Percentiles rank a stretch among this genome's conserved stretches.
Evolutionary conservation across 2,329 filamentous ascomycete species (phyloP).

Genomic region (Fusarium stilboides): DNA sequence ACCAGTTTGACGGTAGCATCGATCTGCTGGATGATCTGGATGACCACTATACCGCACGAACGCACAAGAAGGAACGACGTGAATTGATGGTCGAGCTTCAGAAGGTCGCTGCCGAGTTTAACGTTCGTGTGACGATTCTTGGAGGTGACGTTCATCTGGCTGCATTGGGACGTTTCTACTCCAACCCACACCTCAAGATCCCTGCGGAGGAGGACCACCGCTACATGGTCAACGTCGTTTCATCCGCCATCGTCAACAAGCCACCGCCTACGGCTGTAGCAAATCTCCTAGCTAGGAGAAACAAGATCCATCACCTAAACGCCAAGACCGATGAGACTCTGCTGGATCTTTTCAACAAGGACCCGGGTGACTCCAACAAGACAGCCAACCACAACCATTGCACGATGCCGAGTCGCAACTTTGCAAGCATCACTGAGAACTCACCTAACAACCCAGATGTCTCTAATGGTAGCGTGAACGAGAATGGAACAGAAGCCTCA

Average conservation of each 20-base stretch:
- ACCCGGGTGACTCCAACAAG: slow-evolving; percentile 84
- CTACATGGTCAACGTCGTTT: slow-evolving; percentile 96
- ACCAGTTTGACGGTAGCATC: slow-evolving; percentile 93
- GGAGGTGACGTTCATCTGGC: slow-evolving; percentile 95
- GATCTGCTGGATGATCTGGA: slow-evolving; percentile 94
- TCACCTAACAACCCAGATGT: slow-evolving; percentile 67
- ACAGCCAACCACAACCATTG: slow-evolving; percentile 83
- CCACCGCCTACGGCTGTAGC: slow-evolving; percentile 90
- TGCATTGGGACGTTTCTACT: slow-evolving; percentile 94
- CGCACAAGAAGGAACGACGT: slow-evolving; percentile 91
- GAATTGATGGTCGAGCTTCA: slow-evolving; percentile 86
- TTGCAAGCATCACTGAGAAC: slow-evolving; percentile 91
- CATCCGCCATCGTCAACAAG: slow-evolving; percentile 95
- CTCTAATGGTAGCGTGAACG: slow-evolving; percentile 45
- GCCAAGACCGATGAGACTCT: slow-evolving; percentile 90
- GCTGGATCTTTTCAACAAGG: slow-evolving; percentile 91
- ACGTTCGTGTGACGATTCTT: slow-evolving; percentile 90
- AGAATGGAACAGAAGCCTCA: slow-evolving; percentile 35
- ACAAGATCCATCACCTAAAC: slow-evolving; percentile 82
- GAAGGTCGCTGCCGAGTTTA: slow-evolving; percentile 86
- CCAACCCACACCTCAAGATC: slow-evolving; percentile 84
- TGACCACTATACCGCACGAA: slow-evolving; percentile 94
- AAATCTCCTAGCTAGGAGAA: slow-evolving; percentile 90
- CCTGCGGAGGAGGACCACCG: slow-evolving; percentile 87
- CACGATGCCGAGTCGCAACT: slow-evolving; percentile 95